Evolutionary conservation across 1,284 basidiomycete species (phyloP).

Genomic region (Boletus sp.): DNA sequence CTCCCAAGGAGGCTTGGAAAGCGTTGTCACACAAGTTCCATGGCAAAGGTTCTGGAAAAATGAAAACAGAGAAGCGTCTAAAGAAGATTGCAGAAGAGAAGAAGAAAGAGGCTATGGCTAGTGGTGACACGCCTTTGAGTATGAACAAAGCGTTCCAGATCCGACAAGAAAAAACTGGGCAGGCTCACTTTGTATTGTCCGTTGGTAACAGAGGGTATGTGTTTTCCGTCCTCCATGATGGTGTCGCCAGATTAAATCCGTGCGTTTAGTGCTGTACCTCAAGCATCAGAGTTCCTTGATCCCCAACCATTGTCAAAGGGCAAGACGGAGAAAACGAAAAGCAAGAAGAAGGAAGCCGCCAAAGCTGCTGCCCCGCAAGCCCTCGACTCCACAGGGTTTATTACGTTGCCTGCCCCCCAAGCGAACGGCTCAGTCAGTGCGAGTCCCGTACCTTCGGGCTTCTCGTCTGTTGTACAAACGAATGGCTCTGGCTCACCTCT

Average conservation of each 20-base stretch:
- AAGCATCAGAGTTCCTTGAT: slow-evolving; percentile 73
- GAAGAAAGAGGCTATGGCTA: slow-evolving; percentile 86
- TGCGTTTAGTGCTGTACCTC: slow-evolving; percentile 66
- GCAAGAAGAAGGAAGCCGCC: slow-evolving; percentile 68
- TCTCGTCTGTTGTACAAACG: slow-evolving; percentile 33
- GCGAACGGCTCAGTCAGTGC: slow-evolving; percentile 36
- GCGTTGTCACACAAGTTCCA: slow-evolving; percentile 94
- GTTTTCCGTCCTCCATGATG: background rate
- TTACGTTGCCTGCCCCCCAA: slow-evolving; percentile 60
- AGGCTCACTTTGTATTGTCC: slow-evolving; percentile 90
- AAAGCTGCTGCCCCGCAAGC: slow-evolving; percentile 43
- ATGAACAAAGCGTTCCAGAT: slow-evolving; percentile 90
- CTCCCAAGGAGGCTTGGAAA: slow-evolving; percentile 97
- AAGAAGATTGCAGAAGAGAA: slow-evolving; percentile 94
- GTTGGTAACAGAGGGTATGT: slow-evolving; percentile 89
- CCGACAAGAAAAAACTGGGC: slow-evolving; percentile 86
- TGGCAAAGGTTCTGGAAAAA: slow-evolving; percentile 88
- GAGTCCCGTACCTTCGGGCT: slow-evolving; percentile 45
- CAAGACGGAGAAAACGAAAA: slow-evolving; percentile 74
- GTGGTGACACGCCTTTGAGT: slow-evolving; percentile 88
- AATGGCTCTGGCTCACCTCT: slow-evolving; percentile 55
- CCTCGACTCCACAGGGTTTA: slow-evolving; percentile 57
- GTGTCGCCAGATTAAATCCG: slow-evolving; percentile 8
- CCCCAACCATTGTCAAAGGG: slow-evolving; percentile 67
- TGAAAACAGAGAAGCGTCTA: slow-evolving; percentile 91